These are phyloP conservation scores for Triangularia verruculosa DNA, from an alignment of 2,329 filamentous ascomycete genomes.

Conservation along the genomic window DNA sequence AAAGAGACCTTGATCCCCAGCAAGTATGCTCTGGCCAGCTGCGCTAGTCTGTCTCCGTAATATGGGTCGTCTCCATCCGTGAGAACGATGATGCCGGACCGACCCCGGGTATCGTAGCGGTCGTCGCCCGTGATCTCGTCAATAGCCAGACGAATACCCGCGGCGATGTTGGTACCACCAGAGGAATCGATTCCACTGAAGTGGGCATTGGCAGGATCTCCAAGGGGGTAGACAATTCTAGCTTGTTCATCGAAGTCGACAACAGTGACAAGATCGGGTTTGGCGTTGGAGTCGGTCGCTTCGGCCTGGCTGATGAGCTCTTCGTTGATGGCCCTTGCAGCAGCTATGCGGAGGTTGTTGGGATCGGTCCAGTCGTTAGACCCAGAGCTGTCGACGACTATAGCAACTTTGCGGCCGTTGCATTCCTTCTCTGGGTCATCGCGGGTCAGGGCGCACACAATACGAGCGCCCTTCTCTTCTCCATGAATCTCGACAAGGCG, in stretches of 20 bases:
- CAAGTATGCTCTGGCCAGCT: slow-evolving; percentile 14
- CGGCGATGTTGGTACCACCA: slow-evolving; percentile 21
- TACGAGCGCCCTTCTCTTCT: neutral
- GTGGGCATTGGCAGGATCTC: slow-evolving; percentile 18
- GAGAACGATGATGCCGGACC: slow-evolving; percentile 23
- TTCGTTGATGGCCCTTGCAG: slow-evolving; percentile 20
- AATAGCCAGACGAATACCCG: slow-evolving; percentile 22
- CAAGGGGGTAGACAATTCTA: slow-evolving; percentile 21
- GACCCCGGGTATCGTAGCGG: slow-evolving; percentile 14
- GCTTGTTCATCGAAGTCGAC: slow-evolving; percentile 23
- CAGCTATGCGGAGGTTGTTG: slow-evolving; percentile 17
- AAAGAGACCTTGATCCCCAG: slow-evolving; percentile 25
- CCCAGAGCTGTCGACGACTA: slow-evolving; percentile 25
- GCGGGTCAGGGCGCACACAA: neutral
- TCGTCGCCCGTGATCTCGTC: slow-evolving; percentile 16
- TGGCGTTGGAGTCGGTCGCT: slow-evolving; percentile 14
- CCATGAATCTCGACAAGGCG: neutral
- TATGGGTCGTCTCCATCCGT: slow-evolving; percentile 24
- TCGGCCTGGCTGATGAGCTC: slow-evolving; percentile 16
- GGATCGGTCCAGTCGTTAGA: slow-evolving; percentile 24
- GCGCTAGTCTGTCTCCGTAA: slow-evolving; percentile 12
- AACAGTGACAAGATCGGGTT: slow-evolving; percentile 22
- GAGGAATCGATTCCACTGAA: slow-evolving; percentile 23
- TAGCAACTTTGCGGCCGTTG: slow-evolving; percentile 18
- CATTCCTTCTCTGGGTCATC: slow-evolving; percentile 1